Evolutionary conservation across 148 eudicot species (phyloP), one percentile per base, ranked within the genome.

Genomic region (Amaranthus cruentus): DNA sequence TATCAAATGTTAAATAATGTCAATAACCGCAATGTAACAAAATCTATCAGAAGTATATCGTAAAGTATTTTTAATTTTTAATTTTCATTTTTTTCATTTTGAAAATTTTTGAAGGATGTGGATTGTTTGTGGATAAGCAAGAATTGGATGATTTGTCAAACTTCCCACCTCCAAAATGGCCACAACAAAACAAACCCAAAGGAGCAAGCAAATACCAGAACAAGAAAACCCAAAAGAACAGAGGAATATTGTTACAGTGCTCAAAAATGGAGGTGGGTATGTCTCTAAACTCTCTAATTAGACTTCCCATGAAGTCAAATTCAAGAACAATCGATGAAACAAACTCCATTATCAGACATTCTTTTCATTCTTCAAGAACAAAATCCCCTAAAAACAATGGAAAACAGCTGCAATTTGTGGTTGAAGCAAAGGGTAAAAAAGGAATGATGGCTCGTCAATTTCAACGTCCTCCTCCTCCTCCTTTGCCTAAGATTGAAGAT

Each of bases 401-500:
- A 70, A 77, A 69, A 66, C 54, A 55, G 54, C 28, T 72, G 63
- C 46, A 47, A 10, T 68, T 93, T 67, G 86, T 89, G 69, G 97
- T 91, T 47, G 83, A 85, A 85, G 97, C 98, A 2, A 94, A 94
- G 84, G 90, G 93, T 5, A 94, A 81, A 82, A 89, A 66, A 73
- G 89, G 96, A 21, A 87, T 85, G 91, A 81, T 73, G 68, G 57
- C 83, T 59, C 87, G 91, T 53, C 95, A 85, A 59, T 85, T 59
- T 75, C 91, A 91, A 74, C 79, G 90, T 2, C 84, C 88, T 4
- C 9, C 78, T 50, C 84, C 83, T 47, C 93, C 97, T 59, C 78
- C 93, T 58, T 55, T 94, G 81, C 98, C 98, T 54, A 91, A 94
- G 85, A 78, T 94, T 81, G 93, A 94, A 83, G 97, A 94, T 65